Evolutionary conservation across 768 basidiomycete genomes (phyloP).

Genomic region (Russula sp.): DNA sequence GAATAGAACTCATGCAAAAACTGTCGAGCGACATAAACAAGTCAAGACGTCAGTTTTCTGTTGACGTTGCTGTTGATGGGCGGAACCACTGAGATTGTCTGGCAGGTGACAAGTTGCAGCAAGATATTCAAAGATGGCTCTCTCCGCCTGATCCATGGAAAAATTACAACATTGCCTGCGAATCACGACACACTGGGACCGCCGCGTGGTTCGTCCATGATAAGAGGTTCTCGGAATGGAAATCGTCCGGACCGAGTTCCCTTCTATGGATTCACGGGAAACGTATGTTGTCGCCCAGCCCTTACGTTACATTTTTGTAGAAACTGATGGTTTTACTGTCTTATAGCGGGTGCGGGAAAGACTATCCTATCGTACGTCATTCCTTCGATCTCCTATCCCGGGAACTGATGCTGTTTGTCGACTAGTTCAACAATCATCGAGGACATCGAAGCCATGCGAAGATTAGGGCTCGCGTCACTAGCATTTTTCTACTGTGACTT

Average conservation of each 20-base stretch:
- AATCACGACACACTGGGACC: background rate
- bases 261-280: background rate
- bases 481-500: background rate
- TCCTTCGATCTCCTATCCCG: background rate
- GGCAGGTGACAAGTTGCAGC: background rate
- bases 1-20: background rate
- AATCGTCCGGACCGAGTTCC: background rate
- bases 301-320: background rate
- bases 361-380: background rate
- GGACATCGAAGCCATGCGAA: background rate
- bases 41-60: background rate
- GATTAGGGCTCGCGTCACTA: background rate
- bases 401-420: background rate
- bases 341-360: background rate
- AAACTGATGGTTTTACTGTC: background rate
- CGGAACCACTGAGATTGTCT: background rate
- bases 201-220: background rate
- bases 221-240: background rate
- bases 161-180: background rate
- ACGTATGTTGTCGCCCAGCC: background rate
- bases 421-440: background rate
- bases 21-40: background rate
- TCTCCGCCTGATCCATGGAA: background rate
- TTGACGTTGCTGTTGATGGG: background rate
- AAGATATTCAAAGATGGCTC: background rate